Evolutionary conservation across 495 filamentous ascomycete genomes (phyloP), one percentile per base, ranked within the genome.

Genomic region (Xylaria flabelliformis): DNA sequence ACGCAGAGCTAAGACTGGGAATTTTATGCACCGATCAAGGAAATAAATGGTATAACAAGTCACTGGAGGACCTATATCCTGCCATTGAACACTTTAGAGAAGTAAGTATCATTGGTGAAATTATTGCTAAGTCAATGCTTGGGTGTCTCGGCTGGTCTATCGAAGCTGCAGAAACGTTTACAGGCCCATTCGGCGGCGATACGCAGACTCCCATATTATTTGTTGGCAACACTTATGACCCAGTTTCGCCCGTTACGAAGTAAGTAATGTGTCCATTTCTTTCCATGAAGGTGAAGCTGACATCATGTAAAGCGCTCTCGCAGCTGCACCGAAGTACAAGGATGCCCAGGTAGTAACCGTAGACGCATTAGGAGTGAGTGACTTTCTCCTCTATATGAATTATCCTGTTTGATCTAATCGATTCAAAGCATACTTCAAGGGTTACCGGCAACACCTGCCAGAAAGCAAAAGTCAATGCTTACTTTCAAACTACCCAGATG

Each of bases 161-260:
- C 48, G n/a, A 67, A 55, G 44, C 64, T 55, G 12, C 64, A 1
- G 64, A 67, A 15, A 48, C 26, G 3, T 67, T 5, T 24, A 55
- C 64, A 6, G 64, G 64, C 19, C 64, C 64, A 19, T 67, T 67
- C 32, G 64, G 64, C 17, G 64, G 64, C 58, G 74, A 81, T n/a
- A 89, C 87, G 1, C 77, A 84, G 0, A 82, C 86, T 66, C 89
- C 89, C 3, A 73, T 91, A 56, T 79, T 91, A 12, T 87, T 91
- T 55, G 78, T 90, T 5, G 84, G 82, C 70, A 90, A 86, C 74
- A 84, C 81, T 0, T 76, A 84, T 9, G 88, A 91, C 67, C 89
- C 89, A 0, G 86, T 90, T 55, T n/a, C 64, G 9, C 64, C 64
- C 3, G 44, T 34, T 24, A 36, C 64, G 19, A 53, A 55, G 64